Evolutionary conservation across 2,329 filamentous ascomycete genomes (phyloP).

Genomic region (Falciphora oryzae): DNA sequence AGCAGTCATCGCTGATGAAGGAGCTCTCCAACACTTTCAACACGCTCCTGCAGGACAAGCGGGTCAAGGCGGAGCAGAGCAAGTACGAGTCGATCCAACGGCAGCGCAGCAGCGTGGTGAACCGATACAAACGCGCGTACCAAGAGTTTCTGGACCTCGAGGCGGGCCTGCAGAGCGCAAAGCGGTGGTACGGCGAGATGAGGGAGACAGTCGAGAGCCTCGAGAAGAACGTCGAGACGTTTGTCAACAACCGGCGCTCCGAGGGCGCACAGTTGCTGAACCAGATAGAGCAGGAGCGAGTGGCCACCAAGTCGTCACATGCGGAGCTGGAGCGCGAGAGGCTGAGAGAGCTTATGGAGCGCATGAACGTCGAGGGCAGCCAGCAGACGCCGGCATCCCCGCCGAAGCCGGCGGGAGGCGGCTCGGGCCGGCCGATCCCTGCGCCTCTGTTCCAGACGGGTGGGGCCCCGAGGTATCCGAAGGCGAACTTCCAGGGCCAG

Average conservation of each 20-base stretch:
- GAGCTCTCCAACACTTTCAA: constrained; percentile 87
- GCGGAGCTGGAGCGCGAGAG: constrained; percentile 84
- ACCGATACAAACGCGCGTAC: constrained; percentile 84
- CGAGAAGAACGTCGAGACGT: constrained; percentile 92
- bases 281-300: constrained; percentile 77
- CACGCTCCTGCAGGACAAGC: constrained; percentile 83
- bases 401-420: constrained; percentile 27
- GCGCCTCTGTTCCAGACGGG: constrained; percentile 31
- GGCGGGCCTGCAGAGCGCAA: constrained; percentile 79
- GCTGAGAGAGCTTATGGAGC: constrained; percentile 85
- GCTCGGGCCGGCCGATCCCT: constrained; percentile 28
- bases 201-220: constrained; percentile 87
- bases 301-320: constrained; percentile 50
- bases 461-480: constrained; percentile 42
- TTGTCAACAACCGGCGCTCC: constrained; percentile 87
- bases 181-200: constrained; percentile 94
- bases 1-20: constrained; percentile 90
- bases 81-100: constrained; percentile 88
- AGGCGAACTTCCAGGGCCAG: constrained; percentile 49
- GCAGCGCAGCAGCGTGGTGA: constrained; percentile 73
- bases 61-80: constrained; percentile 87
- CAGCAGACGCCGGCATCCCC: constrained; percentile 29
- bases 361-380: constrained; percentile 77
- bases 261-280: constrained; percentile 86
- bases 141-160: constrained; percentile 89